A percentile compares a stretch with the other conserved stretches of the same genome.
phyloP scores from a whole-genome alignment of 495 filamentous ascomycete species.

The Aspergillus hancockii region DNA sequence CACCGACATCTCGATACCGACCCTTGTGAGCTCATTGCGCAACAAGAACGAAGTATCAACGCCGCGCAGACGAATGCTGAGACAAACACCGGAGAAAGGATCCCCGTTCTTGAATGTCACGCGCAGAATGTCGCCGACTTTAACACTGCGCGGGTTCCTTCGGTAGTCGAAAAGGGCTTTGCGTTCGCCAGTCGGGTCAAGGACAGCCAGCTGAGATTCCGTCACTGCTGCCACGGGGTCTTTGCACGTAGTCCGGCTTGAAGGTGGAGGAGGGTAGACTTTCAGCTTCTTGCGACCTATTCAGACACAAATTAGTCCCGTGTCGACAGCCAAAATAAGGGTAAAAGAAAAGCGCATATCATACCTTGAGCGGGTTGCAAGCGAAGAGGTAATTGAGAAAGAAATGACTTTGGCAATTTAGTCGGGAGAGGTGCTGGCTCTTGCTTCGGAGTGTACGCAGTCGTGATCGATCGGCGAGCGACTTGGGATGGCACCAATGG shows the following conservation, averaged over 20 bases:
- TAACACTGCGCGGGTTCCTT: conserved; percentile 69
- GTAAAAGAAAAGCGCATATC: not conserved
- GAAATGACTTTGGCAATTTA: conserved; percentile 42
- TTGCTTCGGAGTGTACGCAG: conserved; percentile 39
- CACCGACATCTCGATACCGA: conserved; percentile 97
- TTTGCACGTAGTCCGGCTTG: conserved; percentile 43
- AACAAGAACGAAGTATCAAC: conserved; percentile 85
- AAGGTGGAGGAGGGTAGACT: conserved; percentile 54
- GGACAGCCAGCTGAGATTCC: conserved; percentile 62
- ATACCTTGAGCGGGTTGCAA: conserved; percentile 40
- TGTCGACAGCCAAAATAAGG: not conserved
- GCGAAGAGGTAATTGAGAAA: conserved; percentile 43
- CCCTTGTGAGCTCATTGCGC: conserved; percentile 74
- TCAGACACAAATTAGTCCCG: conserved; percentile 13
- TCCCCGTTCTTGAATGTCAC: conserved; percentile 81
- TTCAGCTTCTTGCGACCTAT: conserved; percentile 49
- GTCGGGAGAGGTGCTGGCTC: conserved; percentile 40
- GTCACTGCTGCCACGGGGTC: conserved; percentile 65
- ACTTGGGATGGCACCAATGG: conserved; percentile 44
- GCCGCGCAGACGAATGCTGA: conserved; percentile 81
- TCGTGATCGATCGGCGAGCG: conserved; percentile 41
- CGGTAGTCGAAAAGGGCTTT: conserved; percentile 75
- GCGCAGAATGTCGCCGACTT: conserved; percentile 86
- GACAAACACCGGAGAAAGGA: conserved; percentile 83
- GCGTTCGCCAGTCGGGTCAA: conserved; percentile 83